Percentiles rank a stretch among this genome's conserved stretches.
These are phyloP conservation scores for Lantana camara DNA, from an alignment of 257 asterid species.

Conservation along the genomic window DNA sequence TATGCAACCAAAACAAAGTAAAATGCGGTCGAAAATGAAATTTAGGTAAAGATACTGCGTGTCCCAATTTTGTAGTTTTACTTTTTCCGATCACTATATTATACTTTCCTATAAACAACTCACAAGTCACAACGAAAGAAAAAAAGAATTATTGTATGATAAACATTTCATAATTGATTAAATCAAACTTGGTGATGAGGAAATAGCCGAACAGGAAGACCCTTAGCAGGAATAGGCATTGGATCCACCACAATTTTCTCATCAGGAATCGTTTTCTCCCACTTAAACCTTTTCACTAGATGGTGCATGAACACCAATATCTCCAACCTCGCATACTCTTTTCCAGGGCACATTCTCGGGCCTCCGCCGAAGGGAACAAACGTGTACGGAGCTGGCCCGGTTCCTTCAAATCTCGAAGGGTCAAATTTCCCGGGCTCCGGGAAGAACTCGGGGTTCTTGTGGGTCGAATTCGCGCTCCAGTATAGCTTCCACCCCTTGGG, in stretches of 20 bases:
- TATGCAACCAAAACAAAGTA: no score
- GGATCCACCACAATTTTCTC: conserved; percentile 38
- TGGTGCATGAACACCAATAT: conserved; percentile 44
- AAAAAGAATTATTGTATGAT: no score
- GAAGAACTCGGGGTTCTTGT: conserved; percentile 31
- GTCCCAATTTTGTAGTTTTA: no score
- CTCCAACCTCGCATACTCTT: conserved; percentile 35
- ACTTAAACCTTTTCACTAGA: conserved; percentile 29
- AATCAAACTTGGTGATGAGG: conserved; percentile 17
- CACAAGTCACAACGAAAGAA: no score
- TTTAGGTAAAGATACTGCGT: no score
- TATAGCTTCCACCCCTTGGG: conserved; percentile 51
- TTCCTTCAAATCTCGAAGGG: conserved; percentile 35
- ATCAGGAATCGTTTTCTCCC: conserved; percentile 33
- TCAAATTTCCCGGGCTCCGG: conserved; percentile 31
- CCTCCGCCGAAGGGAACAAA: conserved; percentile 43
- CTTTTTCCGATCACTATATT: no score
- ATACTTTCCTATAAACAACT: no score
- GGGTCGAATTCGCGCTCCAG: conserved; percentile 35
- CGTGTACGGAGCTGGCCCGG: conserved; percentile 41
- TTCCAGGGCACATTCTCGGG: conserved; percentile 41
- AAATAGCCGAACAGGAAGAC: conserved; percentile 32
- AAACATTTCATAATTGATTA: no score
- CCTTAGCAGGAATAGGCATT: conserved; percentile 42
- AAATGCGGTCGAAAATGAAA: no score